Conservation (phyloP, 208 protist species). For the Trypanosoma vivax region DNA sequence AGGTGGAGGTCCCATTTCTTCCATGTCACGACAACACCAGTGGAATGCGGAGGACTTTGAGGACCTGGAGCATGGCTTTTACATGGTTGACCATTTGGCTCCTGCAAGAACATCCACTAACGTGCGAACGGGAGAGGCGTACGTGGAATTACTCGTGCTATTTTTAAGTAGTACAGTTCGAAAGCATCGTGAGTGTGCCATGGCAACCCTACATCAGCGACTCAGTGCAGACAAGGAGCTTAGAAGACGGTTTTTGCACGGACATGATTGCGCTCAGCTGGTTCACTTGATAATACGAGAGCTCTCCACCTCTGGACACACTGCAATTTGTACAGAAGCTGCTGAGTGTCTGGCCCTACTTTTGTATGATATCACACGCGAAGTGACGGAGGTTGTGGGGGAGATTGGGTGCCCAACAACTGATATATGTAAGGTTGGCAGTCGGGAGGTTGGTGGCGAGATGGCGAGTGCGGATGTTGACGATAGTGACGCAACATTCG, state of each 20-base stretch:
- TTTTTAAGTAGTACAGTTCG: constrained; percentile 52
- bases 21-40: constrained; percentile 25
- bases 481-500: constrained; percentile 31
- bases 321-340: constrained; percentile 16
- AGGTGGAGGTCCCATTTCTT: constrained; percentile 5
- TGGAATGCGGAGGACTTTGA: constrained; percentile 38
- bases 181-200: constrained; percentile 40
- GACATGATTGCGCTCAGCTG: constrained; percentile 36
- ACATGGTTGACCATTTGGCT: constrained; percentile 2
- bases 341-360: constrained; percentile 35
- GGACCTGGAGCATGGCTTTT: constrained; percentile 30
- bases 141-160: constrained; percentile 28
- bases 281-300: constrained; percentile 37
- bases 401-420: constrained; percentile 37
- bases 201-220: constrained; percentile 28
- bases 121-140: constrained; percentile 26
- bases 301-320: constrained; percentile 26
- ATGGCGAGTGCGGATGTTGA: neutral
- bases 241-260: constrained; percentile 34
- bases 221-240: constrained; percentile 17
- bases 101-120: neutral
- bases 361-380: constrained; percentile 10
- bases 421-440: constrained; percentile 14
- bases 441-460: neutral
- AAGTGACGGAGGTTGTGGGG: constrained; percentile 24